A percentile compares a stretch with the other conserved stretches of the same genome.
These are phyloP conservation scores for Phyllosticta capitalensis DNA, from an alignment of 2,329 filamentous ascomycete species.

Conservation along the genomic window DNA sequence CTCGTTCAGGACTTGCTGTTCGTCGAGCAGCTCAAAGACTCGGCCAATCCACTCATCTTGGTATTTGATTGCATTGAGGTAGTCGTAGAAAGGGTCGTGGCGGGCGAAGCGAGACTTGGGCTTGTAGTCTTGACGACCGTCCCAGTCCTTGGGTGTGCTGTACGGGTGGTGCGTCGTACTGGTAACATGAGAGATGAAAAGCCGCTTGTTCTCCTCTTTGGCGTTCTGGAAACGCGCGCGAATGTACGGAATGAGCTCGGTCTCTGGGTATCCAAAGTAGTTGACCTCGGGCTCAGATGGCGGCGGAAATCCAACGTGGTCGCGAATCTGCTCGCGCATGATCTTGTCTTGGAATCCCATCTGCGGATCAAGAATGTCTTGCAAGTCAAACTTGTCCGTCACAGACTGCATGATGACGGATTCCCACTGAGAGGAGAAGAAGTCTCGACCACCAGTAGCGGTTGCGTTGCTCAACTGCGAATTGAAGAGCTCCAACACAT, in stretches of 20 bases:
- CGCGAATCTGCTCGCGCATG: not conserved
- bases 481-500: conserved; percentile 30
- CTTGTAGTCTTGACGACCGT: conserved; percentile 8
- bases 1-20: conserved; percentile 35
- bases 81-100: conserved; percentile 25
- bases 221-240: conserved; percentile 25
- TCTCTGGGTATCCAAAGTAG: conserved; percentile 37
- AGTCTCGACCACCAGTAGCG: not conserved
- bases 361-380: conserved; percentile 24
- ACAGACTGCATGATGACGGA: conserved; percentile 26
- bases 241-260: conserved; percentile 32
- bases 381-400: conserved; percentile 31
- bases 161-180: conserved; percentile 37
- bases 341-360: conserved; percentile 25
- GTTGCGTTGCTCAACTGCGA: not conserved
- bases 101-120: not conserved
- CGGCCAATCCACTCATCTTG: conserved; percentile 32
- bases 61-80: conserved; percentile 34
- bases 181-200: conserved; percentile 30
- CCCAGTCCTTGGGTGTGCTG: conserved; percentile 22
- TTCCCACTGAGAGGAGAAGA: conserved; percentile 9
- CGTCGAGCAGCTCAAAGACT: conserved; percentile 33
- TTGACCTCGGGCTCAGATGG: conserved; percentile 24
- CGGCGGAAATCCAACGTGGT: conserved; percentile 18
- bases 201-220: conserved; percentile 21